Percentiles rank a stretch among this genome's conserved stretches.
phyloP scores from a whole-genome alignment of 23 red algal genomes.

The Gracilaria domingensis region DNA sequence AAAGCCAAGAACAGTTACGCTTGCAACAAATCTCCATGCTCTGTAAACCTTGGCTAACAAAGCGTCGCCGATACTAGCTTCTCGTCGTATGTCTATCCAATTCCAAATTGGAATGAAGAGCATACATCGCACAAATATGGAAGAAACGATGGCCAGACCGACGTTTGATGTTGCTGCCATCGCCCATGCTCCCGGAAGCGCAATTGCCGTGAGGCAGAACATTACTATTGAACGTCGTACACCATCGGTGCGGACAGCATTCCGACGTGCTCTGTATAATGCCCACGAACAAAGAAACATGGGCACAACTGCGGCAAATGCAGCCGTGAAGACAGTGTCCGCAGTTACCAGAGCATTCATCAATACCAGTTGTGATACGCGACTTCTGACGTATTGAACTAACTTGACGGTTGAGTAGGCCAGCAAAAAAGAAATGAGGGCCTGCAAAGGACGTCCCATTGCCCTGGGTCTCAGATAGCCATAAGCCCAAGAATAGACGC shows the following conservation, averaged over 20 bases:
- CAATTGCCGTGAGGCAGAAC: slow-evolving; percentile 39
- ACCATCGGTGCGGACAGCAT: slow-evolving; percentile 23
- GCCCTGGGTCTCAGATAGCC: slow-evolving; percentile 6
- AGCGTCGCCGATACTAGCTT: neutral
- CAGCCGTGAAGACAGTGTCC: slow-evolving; percentile 16
- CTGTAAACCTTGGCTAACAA: neutral
- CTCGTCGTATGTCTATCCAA: slow-evolving; percentile 54
- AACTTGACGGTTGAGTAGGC: neutral
- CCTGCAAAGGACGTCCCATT: slow-evolving; percentile 9
- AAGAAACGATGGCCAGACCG: neutral
- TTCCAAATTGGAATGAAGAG: slow-evolving; percentile 31
- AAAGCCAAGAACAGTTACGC: slow-evolving; percentile 1
- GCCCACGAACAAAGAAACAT: neutral
- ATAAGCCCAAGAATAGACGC: slow-evolving; percentile 54
- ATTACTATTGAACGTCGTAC: slow-evolving; percentile 21
- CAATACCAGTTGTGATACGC: neutral
- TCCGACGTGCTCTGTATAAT: slow-evolving; percentile 4
- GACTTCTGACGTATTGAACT: slow-evolving; percentile 20
- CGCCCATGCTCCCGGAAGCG: slow-evolving; percentile 16
- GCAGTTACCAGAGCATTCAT: slow-evolving; percentile 7
- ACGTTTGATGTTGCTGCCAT: slow-evolving; percentile 30
- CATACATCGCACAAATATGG: slow-evolving; percentile 38
- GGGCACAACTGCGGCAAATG: slow-evolving; percentile 21
- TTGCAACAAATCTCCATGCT: slow-evolving; percentile 27
- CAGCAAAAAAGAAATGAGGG: neutral